Evolutionary conservation across 2,329 filamentous ascomycete species (phyloP).

Genomic region (Teratosphaeria gauchensis): DNA sequence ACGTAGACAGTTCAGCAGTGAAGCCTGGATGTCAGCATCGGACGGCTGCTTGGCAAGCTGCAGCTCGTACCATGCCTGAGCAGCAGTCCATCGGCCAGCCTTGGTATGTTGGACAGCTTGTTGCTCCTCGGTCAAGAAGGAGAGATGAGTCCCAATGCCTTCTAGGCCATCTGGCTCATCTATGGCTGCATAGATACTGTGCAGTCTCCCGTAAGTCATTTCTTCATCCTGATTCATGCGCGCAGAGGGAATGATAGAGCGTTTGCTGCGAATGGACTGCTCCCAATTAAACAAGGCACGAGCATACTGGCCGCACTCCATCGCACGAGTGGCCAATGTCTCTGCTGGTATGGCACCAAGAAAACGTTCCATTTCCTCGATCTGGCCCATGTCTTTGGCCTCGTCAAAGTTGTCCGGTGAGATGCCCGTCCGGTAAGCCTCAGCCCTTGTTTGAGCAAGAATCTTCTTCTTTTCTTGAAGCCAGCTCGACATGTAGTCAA

Average conservation of each 20-base stretch:
- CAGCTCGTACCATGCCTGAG: slow-evolving; percentile 96
- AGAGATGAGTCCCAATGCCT: slow-evolving; percentile 80
- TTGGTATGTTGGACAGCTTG: slow-evolving; percentile 89
- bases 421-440: slow-evolving; percentile 35
- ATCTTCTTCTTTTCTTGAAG: slow-evolving; percentile 63
- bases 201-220: slow-evolving; percentile 54
- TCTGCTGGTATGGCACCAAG: slow-evolving; percentile 60
- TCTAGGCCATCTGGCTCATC: slow-evolving; percentile 96
- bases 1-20: slow-evolving; percentile 78
- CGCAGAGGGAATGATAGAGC: slow-evolving; percentile 33
- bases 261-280: slow-evolving; percentile 62
- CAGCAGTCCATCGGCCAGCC: slow-evolving; percentile 84
- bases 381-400: slow-evolving; percentile 43
- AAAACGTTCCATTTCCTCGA: slow-evolving; percentile 61
- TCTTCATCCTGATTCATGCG: slow-evolving; percentile 30
- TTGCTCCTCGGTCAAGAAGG: slow-evolving; percentile 81
- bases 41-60: slow-evolving; percentile 70
- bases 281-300: slow-evolving; percentile 91
- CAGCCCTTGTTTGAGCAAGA: slow-evolving; percentile 30
- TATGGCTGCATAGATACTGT: slow-evolving; percentile 93
- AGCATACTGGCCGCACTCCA: slow-evolving; percentile 90
- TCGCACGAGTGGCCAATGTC: slow-evolving; percentile 68
- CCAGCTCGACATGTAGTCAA: slow-evolving; percentile 91
- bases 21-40: slow-evolving; percentile 67
- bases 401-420: slow-evolving; percentile 40